Conservation (phyloP, 139 green algal species). For the Deuterostichococcus epilithicus region DNA sequence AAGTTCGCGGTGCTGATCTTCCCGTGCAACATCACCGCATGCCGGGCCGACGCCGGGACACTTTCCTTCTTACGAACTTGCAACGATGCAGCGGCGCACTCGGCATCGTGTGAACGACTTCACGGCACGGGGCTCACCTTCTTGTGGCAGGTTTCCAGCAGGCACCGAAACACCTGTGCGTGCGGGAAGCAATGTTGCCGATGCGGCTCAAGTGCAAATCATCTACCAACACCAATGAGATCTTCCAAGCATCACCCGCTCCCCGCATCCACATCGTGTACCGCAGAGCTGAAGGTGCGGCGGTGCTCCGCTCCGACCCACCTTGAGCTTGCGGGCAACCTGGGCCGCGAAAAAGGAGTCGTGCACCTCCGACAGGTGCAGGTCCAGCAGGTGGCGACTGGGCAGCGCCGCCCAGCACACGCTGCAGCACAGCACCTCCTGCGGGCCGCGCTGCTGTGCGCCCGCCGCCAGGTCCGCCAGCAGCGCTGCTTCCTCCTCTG, state of each 20-base stretch:
- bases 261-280: too few relatives aligned
- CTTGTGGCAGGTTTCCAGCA: slow-evolving; percentile 44
- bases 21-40: too few relatives aligned
- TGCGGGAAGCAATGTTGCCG: background rate
- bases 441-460: background rate
- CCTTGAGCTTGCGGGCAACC: slow-evolving; percentile 25
- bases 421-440: slow-evolving; percentile 15
- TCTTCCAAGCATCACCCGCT: too few relatives aligned
- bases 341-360: slow-evolving; percentile 54
- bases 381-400: slow-evolving; percentile 28
- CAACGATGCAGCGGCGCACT: too few relatives aligned
- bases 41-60: too few relatives aligned
- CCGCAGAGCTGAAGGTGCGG: too few relatives aligned
- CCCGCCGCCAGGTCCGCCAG: slow-evolving; percentile 1
- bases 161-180: slow-evolving; percentile 33
- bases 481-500: slow-evolving; percentile 7
- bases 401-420: slow-evolving; percentile 29
- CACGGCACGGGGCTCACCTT: too few relatives aligned
- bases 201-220: background rate
- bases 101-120: too few relatives aligned
- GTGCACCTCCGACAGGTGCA: slow-evolving; percentile 43
- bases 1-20: too few relatives aligned
- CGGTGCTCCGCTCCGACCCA: too few relatives aligned
- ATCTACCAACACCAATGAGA: background rate
- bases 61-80: too few relatives aligned